Percentiles rank a stretch among this genome's conserved stretches.
Conservation (phyloP, 495 filamentous ascomycete genomes). For the Trichoderma gamsii region DNA sequence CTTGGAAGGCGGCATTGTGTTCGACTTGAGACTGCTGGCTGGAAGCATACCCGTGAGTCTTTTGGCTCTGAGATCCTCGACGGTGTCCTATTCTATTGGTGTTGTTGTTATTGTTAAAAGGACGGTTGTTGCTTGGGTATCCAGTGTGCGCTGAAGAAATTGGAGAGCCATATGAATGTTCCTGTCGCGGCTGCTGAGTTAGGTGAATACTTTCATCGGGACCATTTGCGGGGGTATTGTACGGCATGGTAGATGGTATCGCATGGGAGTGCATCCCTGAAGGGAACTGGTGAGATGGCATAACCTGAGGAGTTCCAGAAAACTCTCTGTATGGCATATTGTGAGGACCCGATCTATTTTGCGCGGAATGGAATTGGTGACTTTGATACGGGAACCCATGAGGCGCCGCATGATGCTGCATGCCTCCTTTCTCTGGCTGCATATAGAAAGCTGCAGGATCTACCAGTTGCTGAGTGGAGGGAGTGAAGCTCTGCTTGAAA, state of each 20-base stretch:
- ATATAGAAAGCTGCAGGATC: slow-evolving; percentile 1
- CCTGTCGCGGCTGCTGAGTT: background rate
- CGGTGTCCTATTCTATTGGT: background rate
- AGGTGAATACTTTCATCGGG: background rate
- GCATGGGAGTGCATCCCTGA: background rate
- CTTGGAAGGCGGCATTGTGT: background rate
- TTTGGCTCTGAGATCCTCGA: background rate
- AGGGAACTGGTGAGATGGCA: background rate
- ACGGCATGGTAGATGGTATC: background rate
- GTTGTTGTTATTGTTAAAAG: no score
- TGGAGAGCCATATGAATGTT: background rate
- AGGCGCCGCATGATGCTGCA: background rate
- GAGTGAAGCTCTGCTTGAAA: background rate
- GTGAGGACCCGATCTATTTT: background rate
- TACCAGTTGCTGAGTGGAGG: background rate
- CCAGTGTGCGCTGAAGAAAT: background rate
- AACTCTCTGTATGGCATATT: background rate
- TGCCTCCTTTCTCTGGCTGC: background rate
- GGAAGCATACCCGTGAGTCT: background rate
- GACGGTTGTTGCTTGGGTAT: background rate
- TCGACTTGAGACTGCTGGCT: background rate
- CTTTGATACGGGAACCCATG: background rate
- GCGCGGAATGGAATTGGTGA: background rate
- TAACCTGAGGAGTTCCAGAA: background rate
- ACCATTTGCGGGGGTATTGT: background rate